phyloP scores from a whole-genome alignment of 495 filamentous ascomycete species.

The Jackrogersella minutella region DNA sequence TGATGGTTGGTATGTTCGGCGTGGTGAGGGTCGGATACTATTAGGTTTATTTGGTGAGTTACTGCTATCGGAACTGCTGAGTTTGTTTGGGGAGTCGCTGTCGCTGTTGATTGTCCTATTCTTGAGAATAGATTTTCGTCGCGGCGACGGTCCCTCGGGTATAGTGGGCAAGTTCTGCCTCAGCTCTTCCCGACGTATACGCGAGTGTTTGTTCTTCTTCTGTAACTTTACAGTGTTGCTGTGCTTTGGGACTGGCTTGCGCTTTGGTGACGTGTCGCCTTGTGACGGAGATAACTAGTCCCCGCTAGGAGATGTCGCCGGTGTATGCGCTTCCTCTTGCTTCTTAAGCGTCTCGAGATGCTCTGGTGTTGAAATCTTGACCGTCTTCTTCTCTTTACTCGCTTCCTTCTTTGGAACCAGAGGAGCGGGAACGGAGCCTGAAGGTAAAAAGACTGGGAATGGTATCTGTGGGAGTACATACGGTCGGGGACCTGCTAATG shows the following conservation, averaged over 20 bases:
- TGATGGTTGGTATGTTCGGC: conserved; percentile 59
- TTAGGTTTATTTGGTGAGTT: conserved; percentile 50
- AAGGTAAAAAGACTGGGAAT: conserved; percentile 25
- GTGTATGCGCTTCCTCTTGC: conserved; percentile 44
- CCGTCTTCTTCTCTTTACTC: conserved; percentile 26
- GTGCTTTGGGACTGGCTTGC: conserved; percentile 34
- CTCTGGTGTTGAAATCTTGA: conserved; percentile 44
- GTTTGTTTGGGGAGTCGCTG: conserved; percentile 9
- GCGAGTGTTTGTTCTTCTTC: conserved; percentile 44
- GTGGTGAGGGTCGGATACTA: conserved; percentile 48
- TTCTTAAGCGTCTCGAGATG: conserved; percentile 42
- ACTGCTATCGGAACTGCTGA: conserved; percentile 15
- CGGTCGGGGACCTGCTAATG: conserved; percentile 46
- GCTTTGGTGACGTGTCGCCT: conserved; percentile 13
- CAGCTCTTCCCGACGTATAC: conserved; percentile 16
- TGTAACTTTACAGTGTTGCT: conserved; percentile 55
- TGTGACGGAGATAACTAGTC: conserved; percentile 28
- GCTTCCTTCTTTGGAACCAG: conserved; percentile 33
- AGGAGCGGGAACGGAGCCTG: conserved; percentile 42
- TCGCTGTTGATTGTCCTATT: conserved; percentile 20
- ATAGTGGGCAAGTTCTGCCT: conserved; percentile 49
- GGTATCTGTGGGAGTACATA: conserved; percentile 50
- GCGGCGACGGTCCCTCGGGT: conserved; percentile 56
- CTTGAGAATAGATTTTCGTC: conserved; percentile 45
- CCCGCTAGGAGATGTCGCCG: conserved; percentile 9